Evolutionary conservation across 106 monocot species (phyloP), one percentile per base, ranked within the genome.

Genomic region (Allium cepa): DNA sequence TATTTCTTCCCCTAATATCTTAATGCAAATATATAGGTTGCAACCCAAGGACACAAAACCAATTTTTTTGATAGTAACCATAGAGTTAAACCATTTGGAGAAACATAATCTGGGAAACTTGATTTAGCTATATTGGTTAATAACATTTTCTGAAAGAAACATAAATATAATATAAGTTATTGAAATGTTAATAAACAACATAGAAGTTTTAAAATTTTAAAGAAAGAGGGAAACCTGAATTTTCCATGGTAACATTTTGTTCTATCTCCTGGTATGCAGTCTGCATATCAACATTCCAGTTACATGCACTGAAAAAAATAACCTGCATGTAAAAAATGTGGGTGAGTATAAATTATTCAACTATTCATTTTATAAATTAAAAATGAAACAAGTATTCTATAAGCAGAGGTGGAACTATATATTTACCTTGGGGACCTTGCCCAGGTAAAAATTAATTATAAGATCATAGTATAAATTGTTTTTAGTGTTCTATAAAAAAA

Each of bases 311-410:
- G 17, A 3, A 17, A 22, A 65, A 11, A 58, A 77, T 26, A 50
- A 77, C 77, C 75, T 75, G n/a, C 12, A 9, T 18, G 13, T 66
- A 10, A 18, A 1, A 50, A 66, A 62, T 26, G 3, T 26, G 10
- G 46, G 46, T n/a, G n/a, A 27, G 17, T 27, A 26, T 28, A 9
- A 62, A 62, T 18, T 45, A 27, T 17, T 59, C 17, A 59, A 7
- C n/a, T 59, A 17, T 8, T n/a, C 13, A 59, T 8, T 59, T 59
- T 2, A 61, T 26, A 6, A 57, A 57, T 57, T 11, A 53, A 53
- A 53, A 53, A 22, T 53, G 10, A 53, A 53, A 53, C 0, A 53
- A 9, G 52, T 10, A 53, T 53, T 53, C 52, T 53, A 53, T 10
- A 53, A 10, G 52, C 10, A 10, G 9, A 9, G 22, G 0, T 9